Evolutionary conservation across 345 rosid genomes (phyloP), one percentile per base, ranked within the genome.

Genomic region (Chamaenerion angustifolium): DNA sequence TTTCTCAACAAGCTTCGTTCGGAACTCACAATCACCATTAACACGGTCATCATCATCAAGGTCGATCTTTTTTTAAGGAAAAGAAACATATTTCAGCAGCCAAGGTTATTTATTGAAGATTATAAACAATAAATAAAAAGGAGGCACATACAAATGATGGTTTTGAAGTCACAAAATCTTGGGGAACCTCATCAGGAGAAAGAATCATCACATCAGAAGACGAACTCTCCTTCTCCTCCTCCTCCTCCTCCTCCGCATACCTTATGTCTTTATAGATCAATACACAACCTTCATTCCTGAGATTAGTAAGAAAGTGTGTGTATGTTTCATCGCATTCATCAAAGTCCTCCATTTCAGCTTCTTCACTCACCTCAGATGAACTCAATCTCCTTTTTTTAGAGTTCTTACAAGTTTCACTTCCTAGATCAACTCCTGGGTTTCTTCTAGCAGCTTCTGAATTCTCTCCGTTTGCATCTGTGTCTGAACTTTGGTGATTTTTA

Each of bases 161-260:
- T 49, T 61, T 79, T 52, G 65, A 12, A 47, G 60, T 47, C 35
- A 56, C 60, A 56, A 48, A 56, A 25, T 31, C 23, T 23, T 12
- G 14, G 46, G 44, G 15, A n/a, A 46, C 18, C 6, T 59, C 56
- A 21, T 31, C 64, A 40, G 12, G 23, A 45, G 43, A 10, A 60
- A 59, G 67, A 27, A 51, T 41, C 55, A 69, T 56, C 75, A 69
- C 43, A 76, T 45, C 11, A 75, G 68, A 53, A 75, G 73, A 76
- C 14, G 64, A 55, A 66, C 56, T 41, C 44, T 49, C 68, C 48
- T 42, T 60, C 46, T 68, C 54, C 15, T 46, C 51, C 11, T 53
- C 55, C 31, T 56, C 69, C 52, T 51, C 73, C 55, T 71, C 47
- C 21, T 64, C 55, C 31, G 69, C 61, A 62, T 19, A 25, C 40